Evolutionary conservation across 1,284 basidiomycete species (phyloP), one percentile per base, ranked within the genome.

Genomic region (Sanguinoderma infundibulare): DNA sequence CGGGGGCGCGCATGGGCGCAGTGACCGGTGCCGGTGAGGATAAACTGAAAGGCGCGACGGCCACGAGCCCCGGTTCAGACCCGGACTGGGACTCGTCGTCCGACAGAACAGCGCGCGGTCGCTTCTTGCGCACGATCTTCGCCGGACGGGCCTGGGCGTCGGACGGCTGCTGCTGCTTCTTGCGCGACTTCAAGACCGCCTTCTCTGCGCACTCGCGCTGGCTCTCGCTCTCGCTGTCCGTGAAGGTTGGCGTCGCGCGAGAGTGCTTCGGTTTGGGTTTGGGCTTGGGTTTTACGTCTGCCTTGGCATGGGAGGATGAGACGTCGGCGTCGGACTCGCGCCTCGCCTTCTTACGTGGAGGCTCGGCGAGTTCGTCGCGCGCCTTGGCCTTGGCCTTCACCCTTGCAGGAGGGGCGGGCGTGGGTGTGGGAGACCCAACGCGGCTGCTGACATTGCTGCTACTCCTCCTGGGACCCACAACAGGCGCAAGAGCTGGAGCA

Each of bases 71-170:
- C n/a, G n/a, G n/a, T n/a, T n/a, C n/a, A n/a, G 54, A 60, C 12
- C 59, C 61, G 8, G 55, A 42, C 22, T 62, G 63, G 12, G 55
- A 54, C 39, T 68, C 67, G 26, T 59, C 56, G 46, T 68, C 67
- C 32, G 67, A 68, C 49, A 64, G 50, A 8, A 66, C 55, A 7
- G 64, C 59, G 22, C 60, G 53, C 5, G 56, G 57, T 36, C 67
- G 61, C 36, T 63, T 69, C 62, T 57, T 66, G 39, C 51, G 39
- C n/a, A 39, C 38, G 10, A 52, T 20, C 54, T 54, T 62, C 39
- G n/a, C 38, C 0, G 8, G 24, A 36, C 28, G 24, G 52, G 14
- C 26, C 14, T 17, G 17, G 51, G n/a, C n/a, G n/a, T n/a, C n/a
- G n/a, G n/a, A n/a, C n/a, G n/a, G n/a, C n/a, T n/a, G n/a, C n/a